These are phyloP conservation scores for Myriosclerotinia duriaeana DNA, from an alignment of 2,329 filamentous ascomycete genomes.

Conservation along the genomic window DNA sequence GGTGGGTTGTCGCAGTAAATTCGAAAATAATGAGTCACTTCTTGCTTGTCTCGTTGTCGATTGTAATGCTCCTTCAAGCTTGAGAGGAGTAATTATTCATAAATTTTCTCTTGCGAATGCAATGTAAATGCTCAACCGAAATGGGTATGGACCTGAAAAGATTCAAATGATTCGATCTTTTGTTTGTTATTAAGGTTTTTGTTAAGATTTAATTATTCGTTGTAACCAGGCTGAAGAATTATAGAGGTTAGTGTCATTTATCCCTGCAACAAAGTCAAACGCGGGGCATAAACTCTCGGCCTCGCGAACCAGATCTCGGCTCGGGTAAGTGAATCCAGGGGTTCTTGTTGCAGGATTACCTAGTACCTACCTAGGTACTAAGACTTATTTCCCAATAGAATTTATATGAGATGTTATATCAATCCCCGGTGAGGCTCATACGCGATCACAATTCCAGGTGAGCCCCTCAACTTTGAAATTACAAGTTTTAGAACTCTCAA, in stretches of 20 bases:
- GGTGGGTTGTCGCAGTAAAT: conserved; percentile 6
- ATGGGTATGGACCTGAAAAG: neutral
- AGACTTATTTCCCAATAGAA: too few relatives aligned
- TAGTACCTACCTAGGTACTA: too few relatives aligned
- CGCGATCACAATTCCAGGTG: too few relatives aligned
- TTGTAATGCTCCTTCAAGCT: neutral
- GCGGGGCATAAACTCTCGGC: conserved; percentile 8
- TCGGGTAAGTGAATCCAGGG: conserved; percentile 8
- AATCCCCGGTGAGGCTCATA: too few relatives aligned
- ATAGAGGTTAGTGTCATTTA: conserved; percentile 20
- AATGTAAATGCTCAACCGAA: neutral
- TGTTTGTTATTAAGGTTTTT: neutral
- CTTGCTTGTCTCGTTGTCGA: neutral
- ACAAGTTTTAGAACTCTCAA: too few relatives aligned
- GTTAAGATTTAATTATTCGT: neutral
- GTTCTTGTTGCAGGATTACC: too few relatives aligned
- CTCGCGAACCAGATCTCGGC: conserved; percentile 9
- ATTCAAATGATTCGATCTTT: neutral
- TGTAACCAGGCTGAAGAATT: conserved; percentile 22
- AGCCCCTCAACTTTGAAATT: too few relatives aligned
- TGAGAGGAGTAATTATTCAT: neutral
- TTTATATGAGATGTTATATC: too few relatives aligned
- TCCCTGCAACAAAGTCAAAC: conserved; percentile 16
- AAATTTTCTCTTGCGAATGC: neutral
- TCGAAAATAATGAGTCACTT: conserved; percentile 24